A percentile compares a stretch with the other conserved stretches of the same genome.
Conservation (phyloP, 2,329 filamentous ascomycete species). For the Penicillium sp. region DNA sequence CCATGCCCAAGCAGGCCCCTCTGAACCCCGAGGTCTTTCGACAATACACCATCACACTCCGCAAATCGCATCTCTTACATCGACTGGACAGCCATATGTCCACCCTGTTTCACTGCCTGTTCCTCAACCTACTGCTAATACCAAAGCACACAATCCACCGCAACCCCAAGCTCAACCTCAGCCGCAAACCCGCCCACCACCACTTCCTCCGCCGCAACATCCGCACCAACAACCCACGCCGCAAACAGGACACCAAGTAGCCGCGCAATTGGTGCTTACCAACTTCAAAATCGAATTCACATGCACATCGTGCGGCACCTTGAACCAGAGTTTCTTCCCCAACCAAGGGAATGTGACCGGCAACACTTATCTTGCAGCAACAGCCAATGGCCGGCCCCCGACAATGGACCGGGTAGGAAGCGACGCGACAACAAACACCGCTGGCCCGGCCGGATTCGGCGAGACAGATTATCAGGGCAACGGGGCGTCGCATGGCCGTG, state of each 20-base stretch:
- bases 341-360: slow-evolving; percentile 35
- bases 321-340: slow-evolving; percentile 37
- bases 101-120: slow-evolving; percentile 6
- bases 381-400: slow-evolving; percentile 5
- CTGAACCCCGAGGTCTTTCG: slow-evolving; percentile 18
- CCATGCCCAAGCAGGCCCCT: slow-evolving; percentile 21
- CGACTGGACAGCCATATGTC: slow-evolving; percentile 17
- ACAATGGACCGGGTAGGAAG: slow-evolving; percentile 3
- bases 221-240: slow-evolving; percentile 22
- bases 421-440: slow-evolving; percentile 2
- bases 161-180: slow-evolving; percentile 12
- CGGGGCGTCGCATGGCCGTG: slow-evolving; percentile 4
- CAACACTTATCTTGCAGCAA: slow-evolving; percentile 19
- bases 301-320: slow-evolving; percentile 33
- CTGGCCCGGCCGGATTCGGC: slow-evolving; percentile 7
- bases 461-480: slow-evolving; percentile 8
- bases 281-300: slow-evolving; percentile 40
- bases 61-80: slow-evolving; percentile 23
- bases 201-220: slow-evolving; percentile 18
- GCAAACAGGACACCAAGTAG: slow-evolving; percentile 21
- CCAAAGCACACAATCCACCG: slow-evolving; percentile 6
- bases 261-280: slow-evolving; percentile 29
- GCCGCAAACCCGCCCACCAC: slow-evolving; percentile 18
- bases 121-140: not conserved
- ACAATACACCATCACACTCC: slow-evolving; percentile 22